Evolutionary conservation across 371 early-diverging fungal genomes (phyloP).

Genomic region (Neoconidiobolus thromboides): DNA sequence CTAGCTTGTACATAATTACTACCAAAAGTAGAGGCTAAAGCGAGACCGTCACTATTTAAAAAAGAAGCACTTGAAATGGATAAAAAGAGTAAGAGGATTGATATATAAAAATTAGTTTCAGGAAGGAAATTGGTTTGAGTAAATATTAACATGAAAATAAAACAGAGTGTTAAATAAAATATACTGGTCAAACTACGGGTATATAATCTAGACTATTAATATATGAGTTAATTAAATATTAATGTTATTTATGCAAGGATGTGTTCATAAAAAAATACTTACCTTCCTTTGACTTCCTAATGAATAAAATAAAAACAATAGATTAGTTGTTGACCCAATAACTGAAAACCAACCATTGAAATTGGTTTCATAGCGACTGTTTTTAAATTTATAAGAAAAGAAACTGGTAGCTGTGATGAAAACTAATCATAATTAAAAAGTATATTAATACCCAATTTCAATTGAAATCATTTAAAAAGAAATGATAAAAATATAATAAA

Average conservation of each 20-base stretch:
- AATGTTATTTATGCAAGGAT: background rate
- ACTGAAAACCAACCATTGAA: slow-evolving; percentile 64
- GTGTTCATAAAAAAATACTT: slow-evolving; percentile 1
- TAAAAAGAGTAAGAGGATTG: background rate
- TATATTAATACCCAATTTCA: background rate
- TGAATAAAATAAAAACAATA: slow-evolving; percentile 28
- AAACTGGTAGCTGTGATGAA: slow-evolving; percentile 60
- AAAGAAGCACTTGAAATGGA: background rate
- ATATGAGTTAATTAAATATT: background rate
- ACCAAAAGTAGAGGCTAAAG: background rate
- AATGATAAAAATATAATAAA: background rate
- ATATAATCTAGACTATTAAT: background rate
- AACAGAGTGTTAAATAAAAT: background rate
- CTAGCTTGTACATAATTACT: background rate
- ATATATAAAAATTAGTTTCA: background rate
- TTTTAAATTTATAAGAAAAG: slow-evolving; percentile 37
- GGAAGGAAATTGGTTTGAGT: background rate
- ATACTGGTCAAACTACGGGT: background rate
- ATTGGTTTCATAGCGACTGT: slow-evolving; percentile 29
- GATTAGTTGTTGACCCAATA: slow-evolving; percentile 34
- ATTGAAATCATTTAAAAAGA: background rate
- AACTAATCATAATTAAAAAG: slow-evolving; percentile 15
- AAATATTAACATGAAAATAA: background rate
- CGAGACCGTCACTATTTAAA: slow-evolving; percentile 1
- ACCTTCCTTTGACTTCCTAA: slow-evolving; percentile 41